phyloP scores from a whole-genome alignment of 2,329 filamentous ascomycete species.

The Curvularia eragrostidis region DNA sequence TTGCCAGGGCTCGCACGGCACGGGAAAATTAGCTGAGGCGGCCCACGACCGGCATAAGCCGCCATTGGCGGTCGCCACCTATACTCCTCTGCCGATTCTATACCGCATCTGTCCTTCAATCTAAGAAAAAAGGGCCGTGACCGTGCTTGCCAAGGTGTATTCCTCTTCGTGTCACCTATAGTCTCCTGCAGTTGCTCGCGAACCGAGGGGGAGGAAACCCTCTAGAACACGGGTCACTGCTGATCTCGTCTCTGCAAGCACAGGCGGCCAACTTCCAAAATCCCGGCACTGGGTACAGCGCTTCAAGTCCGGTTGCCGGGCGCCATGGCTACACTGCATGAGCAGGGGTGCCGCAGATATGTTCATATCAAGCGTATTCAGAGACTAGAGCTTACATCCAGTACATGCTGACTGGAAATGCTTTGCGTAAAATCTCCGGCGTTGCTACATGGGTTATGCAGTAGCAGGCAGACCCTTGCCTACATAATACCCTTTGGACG shows the following conservation, averaged over 20 bases:
- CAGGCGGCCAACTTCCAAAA: conserved; percentile 2
- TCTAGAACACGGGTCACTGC: background rate
- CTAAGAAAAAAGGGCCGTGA: background rate
- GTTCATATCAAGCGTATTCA: background rate
- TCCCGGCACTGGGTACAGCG: conserved; percentile 3
- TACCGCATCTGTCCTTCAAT: background rate
- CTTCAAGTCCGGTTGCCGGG: background rate
- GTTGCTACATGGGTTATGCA: background rate
- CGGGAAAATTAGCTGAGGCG: conserved; percentile 2
- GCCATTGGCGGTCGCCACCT: background rate
- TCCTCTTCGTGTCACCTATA: background rate
- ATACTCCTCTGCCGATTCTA: background rate
- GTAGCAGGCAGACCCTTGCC: background rate
- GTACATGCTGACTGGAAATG: background rate
- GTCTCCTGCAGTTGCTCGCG: background rate
- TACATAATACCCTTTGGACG: background rate
- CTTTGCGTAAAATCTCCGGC: conserved; percentile 3
- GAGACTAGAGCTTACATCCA: background rate
- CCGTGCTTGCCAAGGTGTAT: background rate
- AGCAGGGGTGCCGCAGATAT: background rate
- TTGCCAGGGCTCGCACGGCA: conserved; percentile 5
- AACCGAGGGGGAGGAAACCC: background rate
- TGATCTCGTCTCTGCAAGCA: background rate
- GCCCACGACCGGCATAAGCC: background rate
- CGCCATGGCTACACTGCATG: background rate